Percentiles rank a stretch among this genome's conserved stretches.
Evolutionary conservation across 208 protist genomes (phyloP).

Genomic region (Trypanosoma mega): DNA sequence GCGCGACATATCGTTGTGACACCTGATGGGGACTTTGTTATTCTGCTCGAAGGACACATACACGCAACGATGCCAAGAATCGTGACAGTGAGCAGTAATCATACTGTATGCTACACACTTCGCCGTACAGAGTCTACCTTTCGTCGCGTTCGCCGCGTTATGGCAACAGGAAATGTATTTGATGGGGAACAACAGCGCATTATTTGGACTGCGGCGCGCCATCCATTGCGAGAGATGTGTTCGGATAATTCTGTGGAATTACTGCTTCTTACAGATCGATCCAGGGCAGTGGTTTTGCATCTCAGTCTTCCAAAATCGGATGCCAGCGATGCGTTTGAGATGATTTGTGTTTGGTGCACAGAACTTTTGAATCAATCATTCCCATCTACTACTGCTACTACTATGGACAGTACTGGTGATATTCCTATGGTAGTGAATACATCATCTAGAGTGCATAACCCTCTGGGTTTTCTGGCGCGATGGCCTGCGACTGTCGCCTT

Average conservation of each 20-base stretch:
- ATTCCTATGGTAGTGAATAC: no score
- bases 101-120: conserved; percentile 13
- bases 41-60: conserved; percentile 11
- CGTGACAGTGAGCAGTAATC: no score
- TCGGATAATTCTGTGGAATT: conserved; percentile 9
- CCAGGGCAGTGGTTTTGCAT: neutral
- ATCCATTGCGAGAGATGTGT: conserved; percentile 1
- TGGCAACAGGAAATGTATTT: neutral
- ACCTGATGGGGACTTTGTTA: conserved; percentile 2
- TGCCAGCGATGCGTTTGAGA: no score
- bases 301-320: neutral
- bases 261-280: conserved; percentile 5
- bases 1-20: conserved; percentile 20
- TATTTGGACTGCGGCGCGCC: conserved; percentile 8
- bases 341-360: no score
- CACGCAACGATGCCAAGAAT: no score
- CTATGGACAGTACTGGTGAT: no score
- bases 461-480: neutral
- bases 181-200: neutral
- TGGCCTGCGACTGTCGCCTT: neutral
- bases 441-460: no score
- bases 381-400: no score
- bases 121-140: no score
- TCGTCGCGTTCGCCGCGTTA: neutral
- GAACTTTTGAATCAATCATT: no score